Percentiles rank a stretch among this genome's conserved stretches.
Evolutionary conservation across 768 basidiomycete species (phyloP).

Genomic region (Trametes coccinea): DNA sequence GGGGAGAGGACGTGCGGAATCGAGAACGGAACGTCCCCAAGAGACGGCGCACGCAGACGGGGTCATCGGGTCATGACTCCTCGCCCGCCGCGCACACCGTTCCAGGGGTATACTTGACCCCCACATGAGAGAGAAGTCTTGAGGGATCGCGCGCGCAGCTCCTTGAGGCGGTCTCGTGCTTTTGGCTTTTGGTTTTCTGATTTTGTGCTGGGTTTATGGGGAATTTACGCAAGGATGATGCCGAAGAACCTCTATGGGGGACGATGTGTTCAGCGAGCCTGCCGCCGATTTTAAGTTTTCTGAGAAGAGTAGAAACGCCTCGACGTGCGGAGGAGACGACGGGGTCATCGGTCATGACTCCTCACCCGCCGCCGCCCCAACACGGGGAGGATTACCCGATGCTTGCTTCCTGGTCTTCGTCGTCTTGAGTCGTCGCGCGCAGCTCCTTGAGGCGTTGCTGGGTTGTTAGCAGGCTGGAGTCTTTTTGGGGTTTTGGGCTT

Average conservation of each 20-base stretch:
- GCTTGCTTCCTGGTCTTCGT: neutral
- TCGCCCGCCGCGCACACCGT: constrained; percentile 5
- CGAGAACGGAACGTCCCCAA: neutral
- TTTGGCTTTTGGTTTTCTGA: neutral
- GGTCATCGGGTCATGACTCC: constrained; percentile 8
- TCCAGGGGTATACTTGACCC: neutral
- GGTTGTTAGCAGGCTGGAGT: too few species aligned
- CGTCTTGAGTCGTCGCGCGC: neutral
- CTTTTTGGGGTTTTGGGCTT: neutral
- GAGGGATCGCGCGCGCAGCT: constrained; percentile 1
- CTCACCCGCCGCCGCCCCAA: constrained; percentile 2
- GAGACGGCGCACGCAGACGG: constrained; percentile 1
- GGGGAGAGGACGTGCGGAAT: neutral
- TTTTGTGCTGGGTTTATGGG: too few species aligned
- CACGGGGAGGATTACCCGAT: neutral
- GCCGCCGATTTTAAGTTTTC: neutral
- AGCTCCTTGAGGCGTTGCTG: neutral
- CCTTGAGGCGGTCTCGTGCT: neutral
- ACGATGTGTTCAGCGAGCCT: neutral
- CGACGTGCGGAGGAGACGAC: constrained; percentile 1
- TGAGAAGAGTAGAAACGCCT: neutral
- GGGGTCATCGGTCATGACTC: constrained; percentile 4
- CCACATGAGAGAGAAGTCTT: neutral
- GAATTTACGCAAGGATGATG: neutral
- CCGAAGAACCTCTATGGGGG: neutral